A percentile compares a stretch with the other conserved stretches of the same genome.
These are phyloP conservation scores for Boletus tylopilopsis DNA, from an alignment of 768 basidiomycete species.

Conservation along the genomic window DNA sequence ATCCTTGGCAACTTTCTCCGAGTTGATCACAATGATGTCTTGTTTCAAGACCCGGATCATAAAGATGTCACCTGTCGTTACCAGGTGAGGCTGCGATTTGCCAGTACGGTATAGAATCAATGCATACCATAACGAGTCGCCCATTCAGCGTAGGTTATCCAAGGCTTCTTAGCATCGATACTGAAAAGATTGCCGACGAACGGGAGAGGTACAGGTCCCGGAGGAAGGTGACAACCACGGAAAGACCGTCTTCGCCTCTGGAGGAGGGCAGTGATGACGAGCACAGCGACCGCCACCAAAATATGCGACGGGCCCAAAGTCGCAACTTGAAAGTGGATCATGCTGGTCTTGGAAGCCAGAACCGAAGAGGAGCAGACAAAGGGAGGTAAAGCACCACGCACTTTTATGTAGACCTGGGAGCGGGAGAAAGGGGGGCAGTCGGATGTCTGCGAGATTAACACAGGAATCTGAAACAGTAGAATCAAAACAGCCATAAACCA, in stretches of 20 bases:
- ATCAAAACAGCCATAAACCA: no score
- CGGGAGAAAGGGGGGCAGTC: no score
- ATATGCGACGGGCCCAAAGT: neutral
- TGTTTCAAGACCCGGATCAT: constrained; percentile 20
- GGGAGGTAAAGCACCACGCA: neutral
- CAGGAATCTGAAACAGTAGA: no score
- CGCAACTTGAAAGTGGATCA: no score
- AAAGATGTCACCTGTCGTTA: constrained; percentile 16
- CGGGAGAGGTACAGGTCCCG: constrained; percentile 16
- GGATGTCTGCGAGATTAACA: no score
- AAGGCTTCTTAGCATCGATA: constrained; percentile 16
- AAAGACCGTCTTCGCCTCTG: neutral
- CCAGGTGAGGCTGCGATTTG: neutral
- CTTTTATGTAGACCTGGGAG: neutral
- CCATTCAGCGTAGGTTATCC: constrained; percentile 21
- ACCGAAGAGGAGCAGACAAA: no score
- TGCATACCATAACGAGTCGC: constrained; percentile 14
- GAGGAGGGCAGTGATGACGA: neutral
- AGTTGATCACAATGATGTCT: constrained; percentile 25
- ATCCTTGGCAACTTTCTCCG: constrained; percentile 24
- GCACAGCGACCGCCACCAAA: neutral
- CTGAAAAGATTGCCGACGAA: constrained; percentile 15
- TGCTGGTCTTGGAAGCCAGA: no score
- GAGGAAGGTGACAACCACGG: constrained; percentile 8
- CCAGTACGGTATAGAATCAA: neutral